A percentile compares a stretch with the other conserved stretches of the same genome.
Conservation (phyloP, 2,329 filamentous ascomycete genomes). For the Periglandula ipomoeae region DNA sequence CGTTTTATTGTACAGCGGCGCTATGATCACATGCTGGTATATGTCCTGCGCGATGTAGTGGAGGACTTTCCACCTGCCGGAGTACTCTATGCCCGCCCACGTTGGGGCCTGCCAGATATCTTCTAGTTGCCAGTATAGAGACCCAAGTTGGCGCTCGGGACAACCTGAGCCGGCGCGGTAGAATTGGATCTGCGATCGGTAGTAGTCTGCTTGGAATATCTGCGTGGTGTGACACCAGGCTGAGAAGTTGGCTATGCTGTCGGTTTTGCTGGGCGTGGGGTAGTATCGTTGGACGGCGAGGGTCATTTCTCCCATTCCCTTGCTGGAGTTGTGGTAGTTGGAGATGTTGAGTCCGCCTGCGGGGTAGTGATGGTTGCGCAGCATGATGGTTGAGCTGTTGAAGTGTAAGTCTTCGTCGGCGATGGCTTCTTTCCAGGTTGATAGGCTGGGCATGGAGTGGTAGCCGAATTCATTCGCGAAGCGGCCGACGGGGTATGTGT, state of each 20-base stretch:
- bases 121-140: slow-evolving; percentile 56
- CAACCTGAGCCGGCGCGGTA: slow-evolving; percentile 50
- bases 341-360: slow-evolving; percentile 8
- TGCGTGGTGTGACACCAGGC: slow-evolving; percentile 54
- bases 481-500: slow-evolving; percentile 45
- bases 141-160: slow-evolving; percentile 48
- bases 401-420: slow-evolving; percentile 42
- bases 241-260: slow-evolving; percentile 48
- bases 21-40: slow-evolving; percentile 50
- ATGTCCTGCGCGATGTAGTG: slow-evolving; percentile 50
- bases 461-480: slow-evolving; percentile 58
- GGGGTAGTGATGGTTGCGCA: slow-evolving; percentile 49
- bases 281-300: slow-evolving; percentile 46
- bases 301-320: slow-evolving; percentile 49
- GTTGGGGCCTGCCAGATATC: slow-evolving; percentile 57
- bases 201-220: slow-evolving; percentile 55
- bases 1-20: slow-evolving; percentile 43
- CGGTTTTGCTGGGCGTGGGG: slow-evolving; percentile 41
- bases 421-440: slow-evolving; percentile 47
- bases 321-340: slow-evolving; percentile 11
- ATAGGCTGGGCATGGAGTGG: slow-evolving; percentile 51
- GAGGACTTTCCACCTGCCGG: slow-evolving; percentile 53
- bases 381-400: slow-evolving; percentile 45
- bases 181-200: slow-evolving; percentile 50
- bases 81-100: slow-evolving; percentile 55